A percentile compares a stretch with the other conserved stretches of the same genome.
Conservation (phyloP, 2,329 filamentous ascomycete genomes). For the Coniochaeta sp. region DNA sequence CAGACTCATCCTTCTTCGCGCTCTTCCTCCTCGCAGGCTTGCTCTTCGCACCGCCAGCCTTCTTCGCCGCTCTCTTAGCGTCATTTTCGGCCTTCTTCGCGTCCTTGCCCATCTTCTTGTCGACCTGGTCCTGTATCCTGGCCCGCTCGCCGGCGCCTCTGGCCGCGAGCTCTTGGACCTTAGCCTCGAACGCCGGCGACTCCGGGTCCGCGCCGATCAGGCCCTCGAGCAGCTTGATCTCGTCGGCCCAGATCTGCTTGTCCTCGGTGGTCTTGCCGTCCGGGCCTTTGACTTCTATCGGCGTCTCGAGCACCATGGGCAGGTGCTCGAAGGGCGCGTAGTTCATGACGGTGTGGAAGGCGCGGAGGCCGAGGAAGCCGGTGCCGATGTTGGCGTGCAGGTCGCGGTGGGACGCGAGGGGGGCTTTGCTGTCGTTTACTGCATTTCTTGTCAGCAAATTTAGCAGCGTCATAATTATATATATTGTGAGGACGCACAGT, state of each 20-base stretch:
- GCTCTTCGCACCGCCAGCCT: constrained; percentile 17
- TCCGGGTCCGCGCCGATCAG: constrained; percentile 79
- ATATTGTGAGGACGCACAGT: constrained; percentile 32
- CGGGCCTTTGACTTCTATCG: constrained; percentile 64
- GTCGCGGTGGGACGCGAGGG: constrained; percentile 73
- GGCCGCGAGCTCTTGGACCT: constrained; percentile 59
- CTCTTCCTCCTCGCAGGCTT: constrained; percentile 23
- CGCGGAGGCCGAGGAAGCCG: constrained; percentile 81
- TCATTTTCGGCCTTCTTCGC: constrained; percentile 33
- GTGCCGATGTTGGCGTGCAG: constrained; percentile 95
- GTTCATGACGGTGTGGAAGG: constrained; percentile 90
- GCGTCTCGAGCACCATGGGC: constrained; percentile 95
- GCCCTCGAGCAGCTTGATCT: constrained; percentile 90
- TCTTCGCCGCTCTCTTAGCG: constrained; percentile 17
- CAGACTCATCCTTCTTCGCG: constrained; percentile 14
- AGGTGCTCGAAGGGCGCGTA: constrained; percentile 65
- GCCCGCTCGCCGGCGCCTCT: constrained; percentile 64
- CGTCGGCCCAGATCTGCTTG: constrained; percentile 77
- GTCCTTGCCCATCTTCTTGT: constrained; percentile 62
- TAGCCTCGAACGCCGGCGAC: constrained; percentile 59
- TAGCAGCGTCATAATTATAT: constrained; percentile 5
- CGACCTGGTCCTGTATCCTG: constrained; percentile 71
- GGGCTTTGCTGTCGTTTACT: constrained; percentile 93
- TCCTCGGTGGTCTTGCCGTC: constrained; percentile 68
- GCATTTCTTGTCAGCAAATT: neutral